Percentiles rank a stretch among this genome's conserved stretches.
These are phyloP conservation scores for Phragmites australis DNA, from an alignment of 176 grass and related monocot genomes.

Conservation along the genomic window DNA sequence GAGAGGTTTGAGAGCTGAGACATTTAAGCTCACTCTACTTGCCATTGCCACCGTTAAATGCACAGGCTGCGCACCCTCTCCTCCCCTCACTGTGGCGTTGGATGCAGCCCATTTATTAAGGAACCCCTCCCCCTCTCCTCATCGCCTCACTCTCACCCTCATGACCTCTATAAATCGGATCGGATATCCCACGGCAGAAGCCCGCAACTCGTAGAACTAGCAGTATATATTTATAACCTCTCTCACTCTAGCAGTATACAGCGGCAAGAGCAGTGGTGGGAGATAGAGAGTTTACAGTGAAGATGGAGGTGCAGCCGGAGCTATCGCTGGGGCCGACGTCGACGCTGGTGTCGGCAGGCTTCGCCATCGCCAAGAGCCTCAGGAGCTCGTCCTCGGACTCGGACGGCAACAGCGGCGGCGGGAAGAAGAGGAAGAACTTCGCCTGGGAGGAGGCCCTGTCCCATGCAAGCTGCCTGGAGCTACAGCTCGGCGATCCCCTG, in stretches of 20 bases:
- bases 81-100: slow-evolving; percentile 68
- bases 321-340: slow-evolving; percentile 54
- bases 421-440: slow-evolving; percentile 80
- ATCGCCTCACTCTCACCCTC: slow-evolving; percentile 16
- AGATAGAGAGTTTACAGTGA: slow-evolving; percentile 8
- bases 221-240: too few species aligned
- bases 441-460: slow-evolving; percentile 45
- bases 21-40: slow-evolving; percentile 82
- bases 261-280: neutral
- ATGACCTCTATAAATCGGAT: slow-evolving; percentile 67
- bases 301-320: slow-evolving; percentile 51
- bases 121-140: neutral
- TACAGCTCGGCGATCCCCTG: slow-evolving; percentile 74
- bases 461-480: slow-evolving; percentile 51
- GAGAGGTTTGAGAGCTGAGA: slow-evolving; percentile 57
- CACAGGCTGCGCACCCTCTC: slow-evolving; percentile 26
- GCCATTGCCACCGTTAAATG: slow-evolving; percentile 70
- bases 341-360: neutral
- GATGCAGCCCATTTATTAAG: slow-evolving; percentile 70
- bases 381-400: slow-evolving; percentile 67
- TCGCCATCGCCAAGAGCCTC: slow-evolving; percentile 29
- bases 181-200: slow-evolving; percentile 12
- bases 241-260: too few species aligned
- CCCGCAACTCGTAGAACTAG: neutral
- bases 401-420: slow-evolving; percentile 39